Conservation (phyloP, 306 rosid genomes). For the Corylus avellana region DNA sequence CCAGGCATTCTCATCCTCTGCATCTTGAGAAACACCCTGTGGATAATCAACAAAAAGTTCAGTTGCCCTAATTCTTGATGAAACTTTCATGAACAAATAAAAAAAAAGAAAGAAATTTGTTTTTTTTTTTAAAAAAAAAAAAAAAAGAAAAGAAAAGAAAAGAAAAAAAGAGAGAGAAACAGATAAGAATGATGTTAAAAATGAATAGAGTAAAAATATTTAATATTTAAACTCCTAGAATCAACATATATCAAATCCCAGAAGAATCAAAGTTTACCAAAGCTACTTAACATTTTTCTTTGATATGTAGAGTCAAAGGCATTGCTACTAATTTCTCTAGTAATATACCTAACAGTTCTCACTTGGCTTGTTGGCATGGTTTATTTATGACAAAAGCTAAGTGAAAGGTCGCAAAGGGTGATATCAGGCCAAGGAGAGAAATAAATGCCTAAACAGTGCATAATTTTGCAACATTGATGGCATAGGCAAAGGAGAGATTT, state of each 20-base stretch:
- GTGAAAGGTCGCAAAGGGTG: not conserved
- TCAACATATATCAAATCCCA: not conserved
- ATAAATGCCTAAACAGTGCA: not conserved
- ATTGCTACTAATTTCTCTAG: not conserved
- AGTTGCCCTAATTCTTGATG: conserved; percentile 17
- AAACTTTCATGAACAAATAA: conserved; percentile 16
- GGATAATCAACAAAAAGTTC: conserved; percentile 27
- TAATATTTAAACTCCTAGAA: not conserved
- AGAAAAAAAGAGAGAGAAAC: too few relatives aligned
- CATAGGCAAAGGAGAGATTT: not conserved
- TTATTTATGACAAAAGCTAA: not conserved
- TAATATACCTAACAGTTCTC: not conserved
- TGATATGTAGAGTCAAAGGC: not conserved
- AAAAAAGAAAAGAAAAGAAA: too few relatives aligned
- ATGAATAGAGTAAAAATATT: not conserved
- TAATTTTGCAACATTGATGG: not conserved
- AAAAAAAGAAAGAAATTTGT: not conserved
- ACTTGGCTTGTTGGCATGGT: not conserved
- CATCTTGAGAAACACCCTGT: conserved; percentile 62
- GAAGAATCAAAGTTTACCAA: not conserved
- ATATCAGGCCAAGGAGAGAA: not conserved
- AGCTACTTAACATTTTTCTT: not conserved
- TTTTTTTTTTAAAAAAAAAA: too few relatives aligned
- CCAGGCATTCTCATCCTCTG: conserved; percentile 41
- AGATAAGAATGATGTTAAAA: not conserved